Evolutionary conservation across 139 green algal genomes (phyloP), one percentile per base, ranked within the genome.

Genomic region (Chlorella sp.): DNA sequence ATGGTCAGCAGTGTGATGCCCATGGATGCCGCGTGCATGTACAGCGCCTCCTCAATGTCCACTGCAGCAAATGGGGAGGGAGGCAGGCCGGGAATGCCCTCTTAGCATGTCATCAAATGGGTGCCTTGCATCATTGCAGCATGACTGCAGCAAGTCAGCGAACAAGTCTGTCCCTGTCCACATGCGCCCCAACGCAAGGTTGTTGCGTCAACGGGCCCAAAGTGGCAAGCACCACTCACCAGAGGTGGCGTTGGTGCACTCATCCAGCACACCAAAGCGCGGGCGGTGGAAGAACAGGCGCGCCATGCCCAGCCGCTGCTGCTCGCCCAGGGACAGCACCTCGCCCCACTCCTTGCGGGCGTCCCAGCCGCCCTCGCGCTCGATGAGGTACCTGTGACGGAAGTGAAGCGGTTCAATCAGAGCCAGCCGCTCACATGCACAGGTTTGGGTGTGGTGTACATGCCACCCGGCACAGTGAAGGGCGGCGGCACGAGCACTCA

Each of bases 221-320:
- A 8, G 46, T 54, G 11, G 46, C 11, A 54, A 8, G 11, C 20
- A 36, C 22, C 32, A 48, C 75, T 41, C 51, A 69, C 75, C 75
- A 51, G 88, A 94, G 34, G 89, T 96, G 3, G 93, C 93, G 76
- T 95, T 96, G 43, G 93, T 96, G 89, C 93, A 95, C 83, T 96
- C 93, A 62, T 96, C 93, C 64, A 96, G 82, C 20, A 96, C 83
- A 3, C 84, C 92, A 68, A 92, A 96, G 28, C 79, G 82, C 20
- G 93, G 93, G 28, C 69, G 60, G 73, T 96, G 93, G 89, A 92
- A 96, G 83, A 96, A 96, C 28, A 96, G 86, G 38, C 93, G 84
- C 5, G 93, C 93, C 93, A 96, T 96, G 81, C 93, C 93, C 65
- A 96, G 80, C 41, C 93, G 91, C 88, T 96, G 93, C 87, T 96